Base-by-base conservation (phyloP, 805 yeast genomes). In the Hanseniaspora singularis region DNA sequence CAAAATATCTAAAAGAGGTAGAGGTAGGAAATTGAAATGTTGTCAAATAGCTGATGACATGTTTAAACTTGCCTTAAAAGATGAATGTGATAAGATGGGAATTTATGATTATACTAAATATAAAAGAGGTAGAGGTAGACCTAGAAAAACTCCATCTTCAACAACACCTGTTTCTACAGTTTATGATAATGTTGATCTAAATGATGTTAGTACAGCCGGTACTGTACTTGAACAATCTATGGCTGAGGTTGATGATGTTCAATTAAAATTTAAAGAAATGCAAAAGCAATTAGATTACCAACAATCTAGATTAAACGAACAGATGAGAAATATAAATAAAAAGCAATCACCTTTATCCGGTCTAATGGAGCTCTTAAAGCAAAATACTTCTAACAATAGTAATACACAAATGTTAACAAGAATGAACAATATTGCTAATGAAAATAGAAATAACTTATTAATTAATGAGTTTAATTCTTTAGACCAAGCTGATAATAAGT, bases 61-160 rank as follows among this genome's bases (percentile, higher is more conserved):
- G 2, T 43, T 43, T 12, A 43, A 43, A 31, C 11, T 43, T 30
- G 47, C 47, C 11, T 36, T 43, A 20, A 43, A 37, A 23, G 20
- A 43, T 30, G 30, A 30, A 23, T 43, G 47, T 37, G 16, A 43
- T 7, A 37, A 39, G n/a, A n/a, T 43, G 3, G 47, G 47, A 4
- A 37, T 43, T 14, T 31, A 36, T 30, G 47, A 43, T 18, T 43
- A 36, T 16, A 36, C 47, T 9, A 43, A 36, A 16, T 37, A 28
- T 10, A 43, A 37, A 12, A 43, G 47, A 43, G 24, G 40, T 23
- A 43, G 47, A 43, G 47, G 47, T 12, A 43, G 47, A 43, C 47
- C 47, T 20, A 43, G 26, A 43, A 43, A 43, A 36, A 6, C 33
- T 7, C 2, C 23, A 8, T 32, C 30, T 27, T n/a, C 26, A 22